Percentiles rank a stretch among this genome's conserved stretches.
These are phyloP conservation scores for Penicillium freii DNA, from an alignment of 2,329 filamentous ascomycete species.

Conservation along the genomic window DNA sequence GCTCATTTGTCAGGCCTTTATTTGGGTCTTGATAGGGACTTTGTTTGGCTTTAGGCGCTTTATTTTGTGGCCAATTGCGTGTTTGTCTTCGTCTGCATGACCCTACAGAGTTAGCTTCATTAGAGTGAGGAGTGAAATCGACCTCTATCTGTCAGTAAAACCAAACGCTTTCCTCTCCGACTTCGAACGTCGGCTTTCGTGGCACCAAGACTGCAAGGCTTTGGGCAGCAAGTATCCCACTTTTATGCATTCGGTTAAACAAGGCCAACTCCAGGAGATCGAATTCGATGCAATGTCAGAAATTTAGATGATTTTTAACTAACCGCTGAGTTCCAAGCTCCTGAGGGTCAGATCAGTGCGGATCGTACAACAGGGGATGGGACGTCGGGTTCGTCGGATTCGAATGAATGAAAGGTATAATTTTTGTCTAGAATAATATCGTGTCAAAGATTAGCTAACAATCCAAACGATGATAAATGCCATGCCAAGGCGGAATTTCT, in stretches of 20 bases:
- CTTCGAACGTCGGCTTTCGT: conserved; percentile 10
- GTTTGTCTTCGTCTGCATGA: not conserved
- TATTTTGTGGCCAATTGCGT: conserved; percentile 5
- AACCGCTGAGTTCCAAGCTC: not conserved
- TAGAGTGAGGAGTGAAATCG: not conserved
- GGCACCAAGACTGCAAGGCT: not conserved
- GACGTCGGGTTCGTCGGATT: not conserved
- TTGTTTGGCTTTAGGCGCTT: conserved; percentile 20
- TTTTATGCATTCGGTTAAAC: conserved; percentile 13
- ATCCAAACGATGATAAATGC: no score
- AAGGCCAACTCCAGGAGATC: conserved; percentile 2
- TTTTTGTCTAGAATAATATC: not conserved
- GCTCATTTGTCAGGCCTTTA: not conserved
- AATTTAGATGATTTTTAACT: conserved; percentile 13
- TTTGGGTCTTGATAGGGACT: conserved; percentile 21
- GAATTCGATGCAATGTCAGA: conserved; percentile 14
- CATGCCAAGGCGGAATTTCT: no score
- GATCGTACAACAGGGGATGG: not conserved
- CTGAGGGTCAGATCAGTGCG: no score
- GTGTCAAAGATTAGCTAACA: no score
- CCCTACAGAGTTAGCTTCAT: not conserved
- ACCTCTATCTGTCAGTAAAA: conserved; percentile 26
- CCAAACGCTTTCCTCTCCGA: conserved; percentile 25
- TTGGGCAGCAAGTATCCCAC: conserved; percentile 21
- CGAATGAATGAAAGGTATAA: no score